Conservation (phyloP, 164 flowering plant genomes). For the Piper longum region DNA sequence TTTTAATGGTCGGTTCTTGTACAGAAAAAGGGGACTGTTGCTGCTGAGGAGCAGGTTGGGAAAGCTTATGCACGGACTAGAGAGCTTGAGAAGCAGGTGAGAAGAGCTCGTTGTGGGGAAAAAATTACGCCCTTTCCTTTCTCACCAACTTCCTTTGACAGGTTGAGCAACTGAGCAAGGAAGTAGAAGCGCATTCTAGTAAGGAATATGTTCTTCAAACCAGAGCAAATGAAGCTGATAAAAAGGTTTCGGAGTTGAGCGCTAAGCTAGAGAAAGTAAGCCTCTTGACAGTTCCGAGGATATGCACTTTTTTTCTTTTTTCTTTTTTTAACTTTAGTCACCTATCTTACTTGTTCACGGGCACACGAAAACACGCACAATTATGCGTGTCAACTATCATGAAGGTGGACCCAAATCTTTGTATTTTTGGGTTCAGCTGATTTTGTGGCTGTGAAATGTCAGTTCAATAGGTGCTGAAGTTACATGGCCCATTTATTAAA, state of each 20-base stretch:
- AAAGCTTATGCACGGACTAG: conserved; percentile 69
- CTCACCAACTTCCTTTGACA: conserved; percentile 10
- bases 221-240: conserved; percentile 36
- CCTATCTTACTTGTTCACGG: no score
- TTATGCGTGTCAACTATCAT: no score
- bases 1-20: neutral
- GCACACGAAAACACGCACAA: no score
- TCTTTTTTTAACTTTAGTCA: no score
- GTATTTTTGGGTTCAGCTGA: no score
- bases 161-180: conserved; percentile 48
- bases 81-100: conserved; percentile 74
- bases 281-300: neutral
- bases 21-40: conserved; percentile 48
- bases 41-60: conserved; percentile 42
- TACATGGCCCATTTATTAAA: no score
- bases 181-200: conserved; percentile 30
- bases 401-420: no score
- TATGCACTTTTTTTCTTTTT: no score
- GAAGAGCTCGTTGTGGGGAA: neutral
- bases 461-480: no score
- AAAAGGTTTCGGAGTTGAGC: conserved; percentile 32
- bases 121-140: neutral
- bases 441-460: no score
- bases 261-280: conserved; percentile 50
- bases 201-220: conserved; percentile 42